Percentiles rank a stretch among this genome's conserved stretches.
These are phyloP conservation scores for Amaranthus tricolor DNA, from an alignment of 179 eudicot genomes.

Conservation along the genomic window DNA sequence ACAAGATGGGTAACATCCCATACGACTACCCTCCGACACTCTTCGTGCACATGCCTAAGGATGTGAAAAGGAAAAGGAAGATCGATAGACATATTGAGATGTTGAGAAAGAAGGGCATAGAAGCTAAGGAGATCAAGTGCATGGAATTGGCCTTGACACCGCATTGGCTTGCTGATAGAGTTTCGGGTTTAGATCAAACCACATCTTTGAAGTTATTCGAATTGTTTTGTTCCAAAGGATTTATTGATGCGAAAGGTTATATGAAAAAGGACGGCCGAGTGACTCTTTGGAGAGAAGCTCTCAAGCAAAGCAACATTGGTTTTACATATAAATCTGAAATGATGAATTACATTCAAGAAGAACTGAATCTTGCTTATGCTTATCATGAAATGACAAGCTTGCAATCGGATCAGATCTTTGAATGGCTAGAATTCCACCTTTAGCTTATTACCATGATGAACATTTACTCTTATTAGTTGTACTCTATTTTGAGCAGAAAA, in stretches of 20 bases:
- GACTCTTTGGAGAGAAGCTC: constrained; percentile 59
- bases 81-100: constrained; percentile 39
- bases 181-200: constrained; percentile 44
- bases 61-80: constrained; percentile 41
- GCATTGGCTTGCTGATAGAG: constrained; percentile 51
- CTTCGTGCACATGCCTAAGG: constrained; percentile 97
- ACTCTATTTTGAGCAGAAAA: not conserved
- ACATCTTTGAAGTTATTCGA: constrained; percentile 46
- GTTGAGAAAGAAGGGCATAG: constrained; percentile 53
- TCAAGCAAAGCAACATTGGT: constrained; percentile 45
- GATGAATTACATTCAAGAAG: constrained; percentile 66
- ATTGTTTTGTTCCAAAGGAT: constrained; percentile 51
- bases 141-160: constrained; percentile 67
- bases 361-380: constrained; percentile 83
- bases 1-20: constrained; percentile 44
- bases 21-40: constrained; percentile 75
- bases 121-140: constrained; percentile 63
- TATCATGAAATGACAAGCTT: constrained; percentile 97
- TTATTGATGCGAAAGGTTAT: constrained; percentile 56
- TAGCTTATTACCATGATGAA: constrained; percentile 23
- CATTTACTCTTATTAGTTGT: not conserved
- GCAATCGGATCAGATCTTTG: constrained; percentile 64
- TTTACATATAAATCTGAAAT: constrained; percentile 36
- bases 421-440: constrained; percentile 72
- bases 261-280: constrained; percentile 81